Percentiles rank a stretch among this genome's conserved stretches.
These are phyloP conservation scores for Eimeria mitis DNA, from an alignment of 169 alveolate species.

Conservation along the genomic window DNA sequence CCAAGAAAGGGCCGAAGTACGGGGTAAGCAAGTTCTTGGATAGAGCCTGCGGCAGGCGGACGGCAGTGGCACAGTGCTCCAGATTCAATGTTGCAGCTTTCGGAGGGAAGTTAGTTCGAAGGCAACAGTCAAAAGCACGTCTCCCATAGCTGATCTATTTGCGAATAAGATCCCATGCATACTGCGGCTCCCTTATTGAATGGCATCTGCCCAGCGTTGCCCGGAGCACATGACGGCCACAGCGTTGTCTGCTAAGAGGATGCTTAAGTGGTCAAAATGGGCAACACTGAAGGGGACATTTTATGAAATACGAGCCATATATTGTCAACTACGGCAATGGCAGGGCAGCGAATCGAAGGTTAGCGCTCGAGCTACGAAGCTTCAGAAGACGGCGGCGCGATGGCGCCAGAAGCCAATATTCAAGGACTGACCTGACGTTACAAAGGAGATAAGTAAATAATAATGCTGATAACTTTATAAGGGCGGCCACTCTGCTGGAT, in stretches of 20 bases:
- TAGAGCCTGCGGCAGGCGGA: constrained; percentile 46
- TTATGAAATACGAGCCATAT: constrained; percentile 3
- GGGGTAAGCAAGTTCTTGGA: not conserved
- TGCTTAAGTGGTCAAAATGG: not conserved
- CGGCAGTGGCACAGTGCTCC: constrained; percentile 11
- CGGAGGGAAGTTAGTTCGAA: not conserved
- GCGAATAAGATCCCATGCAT: not conserved
- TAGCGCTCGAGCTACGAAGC: constrained; percentile 59
- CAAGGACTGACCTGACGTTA: constrained; percentile 56
- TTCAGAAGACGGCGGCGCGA: constrained; percentile 15
- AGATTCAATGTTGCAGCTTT: not conserved
- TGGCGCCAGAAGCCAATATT: constrained; percentile 14
- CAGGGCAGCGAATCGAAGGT: constrained; percentile 62
- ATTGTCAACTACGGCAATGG: constrained; percentile 3
- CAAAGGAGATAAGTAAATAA: not conserved
- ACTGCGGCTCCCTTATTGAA: not conserved
- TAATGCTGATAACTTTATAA: not conserved
- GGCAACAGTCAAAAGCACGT: not conserved
- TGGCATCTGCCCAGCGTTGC: constrained; percentile 22
- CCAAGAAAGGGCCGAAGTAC: constrained; percentile 23
- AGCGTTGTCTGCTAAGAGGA: constrained; percentile 14
- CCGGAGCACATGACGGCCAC: constrained; percentile 8
- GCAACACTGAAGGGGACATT: not conserved
- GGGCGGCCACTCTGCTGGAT: constrained; percentile 10
- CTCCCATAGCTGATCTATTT: constrained; percentile 8